phyloP scores from a whole-genome alignment of 768 basidiomycete genomes.

The Amanita rubescens region DNA sequence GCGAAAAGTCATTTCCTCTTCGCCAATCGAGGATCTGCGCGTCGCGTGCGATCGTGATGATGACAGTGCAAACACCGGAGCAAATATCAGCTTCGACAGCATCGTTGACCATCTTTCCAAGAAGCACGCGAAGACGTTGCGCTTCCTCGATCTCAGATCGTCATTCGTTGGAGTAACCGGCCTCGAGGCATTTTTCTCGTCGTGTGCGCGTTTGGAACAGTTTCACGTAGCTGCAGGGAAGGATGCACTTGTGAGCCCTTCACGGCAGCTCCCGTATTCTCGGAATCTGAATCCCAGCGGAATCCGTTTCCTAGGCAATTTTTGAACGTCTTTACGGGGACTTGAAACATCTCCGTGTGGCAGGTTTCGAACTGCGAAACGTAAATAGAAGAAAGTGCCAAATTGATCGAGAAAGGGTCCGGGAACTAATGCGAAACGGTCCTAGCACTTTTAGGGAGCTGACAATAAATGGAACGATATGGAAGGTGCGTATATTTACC shows the following conservation, averaged over 20 bases:
- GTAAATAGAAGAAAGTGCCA: conserved; percentile 16
- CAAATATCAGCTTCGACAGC: conserved; percentile 23
- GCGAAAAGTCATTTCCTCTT: conserved; percentile 24
- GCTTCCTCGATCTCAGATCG: conserved; percentile 23
- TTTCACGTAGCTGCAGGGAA: conserved; percentile 23
- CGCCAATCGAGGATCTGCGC: conserved; percentile 26
- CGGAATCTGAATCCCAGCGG: neutral
- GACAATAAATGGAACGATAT: conserved; percentile 22
- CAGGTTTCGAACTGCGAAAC: conserved; percentile 26
- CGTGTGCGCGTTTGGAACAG: conserved; percentile 29
- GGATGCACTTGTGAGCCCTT: conserved; percentile 25
- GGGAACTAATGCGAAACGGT: conserved; percentile 18
- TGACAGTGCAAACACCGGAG: conserved; percentile 10
- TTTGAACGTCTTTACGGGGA: conserved; percentile 11
- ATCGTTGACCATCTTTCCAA: conserved; percentile 32
- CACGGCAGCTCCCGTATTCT: conserved; percentile 1
- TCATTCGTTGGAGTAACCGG: conserved; percentile 24
- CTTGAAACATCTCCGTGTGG: conserved; percentile 24
- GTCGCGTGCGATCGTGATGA: conserved; percentile 22
- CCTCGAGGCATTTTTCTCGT: conserved; percentile 21
- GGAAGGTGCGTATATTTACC: conserved; percentile 22
- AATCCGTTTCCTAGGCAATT: conserved; percentile 18
- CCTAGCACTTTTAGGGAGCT: conserved; percentile 22
- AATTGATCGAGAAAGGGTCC: conserved; percentile 17
- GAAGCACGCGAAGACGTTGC: conserved; percentile 26